Evolutionary conservation across 352 stramenopile genomes (phyloP), one percentile per base, ranked within the genome.

Genomic region (Globisporangium iwayamae): DNA sequence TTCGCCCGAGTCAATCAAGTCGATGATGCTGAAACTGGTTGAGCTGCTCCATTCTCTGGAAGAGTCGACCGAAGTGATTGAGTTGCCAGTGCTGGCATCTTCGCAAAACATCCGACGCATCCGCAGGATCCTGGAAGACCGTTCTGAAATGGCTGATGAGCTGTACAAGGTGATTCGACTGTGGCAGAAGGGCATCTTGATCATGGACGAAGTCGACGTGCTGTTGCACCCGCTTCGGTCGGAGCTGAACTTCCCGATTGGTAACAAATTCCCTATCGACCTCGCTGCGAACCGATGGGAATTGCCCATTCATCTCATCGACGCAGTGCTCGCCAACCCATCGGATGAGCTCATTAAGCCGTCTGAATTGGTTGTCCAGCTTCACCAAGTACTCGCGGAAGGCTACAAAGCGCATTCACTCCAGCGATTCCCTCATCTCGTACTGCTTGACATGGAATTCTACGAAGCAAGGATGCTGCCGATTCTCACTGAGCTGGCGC

Each of bases 21-120:
- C 96, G 36, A 98, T 99, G 73, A 97, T 99, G 89, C 72, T 99
- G 2, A 99, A 99, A 67, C 96, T 99, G 56, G 83, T 99, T 8
- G 94, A 98, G 68, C 64, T 98, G 18, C 61, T 97, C 11, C 90
- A 98, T 56, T 96, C 86, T 7, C 72, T 98, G 2, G 89, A 97
- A 53, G 83, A 95, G 66, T 92, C 86, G 30, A 76, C 75, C 0
- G 81, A 91, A 39, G 78, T 93, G 11, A 85, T 91, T 52, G 64
- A 91, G 32, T 58, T 93, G 8, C 79, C 79, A 0, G 55, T 89
- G 9, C 56, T 72, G 20, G 80, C 82, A 32, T 73, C 79, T 5
- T 93, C 86, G 11, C 81, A 91, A 69, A 93, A 91, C 59, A 72
- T 88, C 20, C 82, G 83, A 16, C 78, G 87, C 18, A 72, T 96